Percentiles rank a stretch among this genome's conserved stretches.
phyloP scores from a whole-genome alignment of 2,329 filamentous ascomycete genomes.

The Dothideomycetes sp. region DNA sequence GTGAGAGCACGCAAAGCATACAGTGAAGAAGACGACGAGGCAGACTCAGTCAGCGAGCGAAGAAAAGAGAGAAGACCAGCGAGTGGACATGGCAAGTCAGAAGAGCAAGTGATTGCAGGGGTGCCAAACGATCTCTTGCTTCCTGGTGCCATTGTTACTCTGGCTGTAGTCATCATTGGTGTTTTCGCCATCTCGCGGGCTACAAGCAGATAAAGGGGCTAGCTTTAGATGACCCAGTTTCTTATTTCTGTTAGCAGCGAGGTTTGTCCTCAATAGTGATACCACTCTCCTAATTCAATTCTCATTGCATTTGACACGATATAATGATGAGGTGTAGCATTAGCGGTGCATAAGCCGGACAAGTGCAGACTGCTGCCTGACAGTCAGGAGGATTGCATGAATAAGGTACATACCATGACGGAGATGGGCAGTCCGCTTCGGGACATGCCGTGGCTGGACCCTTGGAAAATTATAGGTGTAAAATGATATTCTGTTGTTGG shows the following conservation, averaged over 20 bases:
- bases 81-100: slow-evolving; percentile 30
- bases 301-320: no score
- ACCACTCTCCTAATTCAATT: no score
- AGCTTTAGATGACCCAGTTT: slow-evolving; percentile 1
- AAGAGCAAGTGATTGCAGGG: slow-evolving; percentile 71
- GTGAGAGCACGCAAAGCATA: slow-evolving; percentile 38
- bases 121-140: slow-evolving; percentile 90
- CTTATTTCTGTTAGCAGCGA: not conserved
- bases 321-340: no score
- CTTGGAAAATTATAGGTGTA: no score
- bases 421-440: no score
- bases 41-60: slow-evolving; percentile 25
- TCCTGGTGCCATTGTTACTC: slow-evolving; percentile 86
- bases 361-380: no score
- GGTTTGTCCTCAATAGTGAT: slow-evolving; percentile 5
- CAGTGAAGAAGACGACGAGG: slow-evolving; percentile 41
- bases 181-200: slow-evolving; percentile 65
- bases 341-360: no score
- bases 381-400: no score
- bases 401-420: no score
- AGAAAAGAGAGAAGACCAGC: slow-evolving; percentile 25
- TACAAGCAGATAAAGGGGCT: slow-evolving; percentile 4
- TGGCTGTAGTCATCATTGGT: slow-evolving; percentile 86
- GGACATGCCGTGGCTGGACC: no score
- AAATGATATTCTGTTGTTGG: no score